Evolutionary conservation across 208 protist species (phyloP).

Genomic region (Herpetomonas samuelpessoai): DNA sequence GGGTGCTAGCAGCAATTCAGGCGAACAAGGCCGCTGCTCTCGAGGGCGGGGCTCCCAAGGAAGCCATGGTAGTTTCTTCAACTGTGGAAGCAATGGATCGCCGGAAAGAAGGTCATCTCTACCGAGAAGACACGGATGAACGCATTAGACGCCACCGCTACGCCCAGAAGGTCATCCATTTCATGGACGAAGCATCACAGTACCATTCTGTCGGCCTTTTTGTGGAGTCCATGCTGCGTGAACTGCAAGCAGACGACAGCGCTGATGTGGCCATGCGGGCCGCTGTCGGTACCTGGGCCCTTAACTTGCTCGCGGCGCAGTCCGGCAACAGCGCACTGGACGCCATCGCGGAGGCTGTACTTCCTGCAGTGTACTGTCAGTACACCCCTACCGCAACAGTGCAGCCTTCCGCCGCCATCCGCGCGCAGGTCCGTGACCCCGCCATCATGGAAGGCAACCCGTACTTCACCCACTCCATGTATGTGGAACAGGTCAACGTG

Average conservation of each 20-base stretch:
- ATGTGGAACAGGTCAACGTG: constrained; percentile 56
- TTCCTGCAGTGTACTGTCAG: constrained; percentile 76
- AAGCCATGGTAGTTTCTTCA: neutral
- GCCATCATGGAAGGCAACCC: constrained; percentile 57
- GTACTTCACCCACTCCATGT: constrained; percentile 84
- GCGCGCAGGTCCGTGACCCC: constrained; percentile 43
- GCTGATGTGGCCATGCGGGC: constrained; percentile 34
- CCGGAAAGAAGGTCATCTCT: constrained; percentile 14
- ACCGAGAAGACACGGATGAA: constrained; percentile 38
- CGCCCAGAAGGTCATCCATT: constrained; percentile 50
- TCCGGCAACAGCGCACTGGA: constrained; percentile 22
- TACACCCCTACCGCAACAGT: constrained; percentile 40
- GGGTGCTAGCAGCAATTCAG: too few relatives aligned
- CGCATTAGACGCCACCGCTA: constrained; percentile 72
- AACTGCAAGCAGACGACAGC: constrained; percentile 31
- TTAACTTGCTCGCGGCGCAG: constrained; percentile 51
- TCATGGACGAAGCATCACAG: constrained; percentile 37
- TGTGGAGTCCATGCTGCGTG: constrained; percentile 73
- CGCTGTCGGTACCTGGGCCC: constrained; percentile 65
- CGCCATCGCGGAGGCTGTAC: constrained; percentile 41
- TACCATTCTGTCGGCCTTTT: constrained; percentile 75
- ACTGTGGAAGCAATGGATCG: constrained; percentile 25
- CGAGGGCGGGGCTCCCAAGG: too few relatives aligned
- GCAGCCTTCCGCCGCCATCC: constrained; percentile 46
- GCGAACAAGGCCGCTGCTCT: too few relatives aligned